These are phyloP conservation scores for Hymenoscyphus fraxineus DNA, from an alignment of 2,329 filamentous ascomycete genomes.

Conservation along the genomic window DNA sequence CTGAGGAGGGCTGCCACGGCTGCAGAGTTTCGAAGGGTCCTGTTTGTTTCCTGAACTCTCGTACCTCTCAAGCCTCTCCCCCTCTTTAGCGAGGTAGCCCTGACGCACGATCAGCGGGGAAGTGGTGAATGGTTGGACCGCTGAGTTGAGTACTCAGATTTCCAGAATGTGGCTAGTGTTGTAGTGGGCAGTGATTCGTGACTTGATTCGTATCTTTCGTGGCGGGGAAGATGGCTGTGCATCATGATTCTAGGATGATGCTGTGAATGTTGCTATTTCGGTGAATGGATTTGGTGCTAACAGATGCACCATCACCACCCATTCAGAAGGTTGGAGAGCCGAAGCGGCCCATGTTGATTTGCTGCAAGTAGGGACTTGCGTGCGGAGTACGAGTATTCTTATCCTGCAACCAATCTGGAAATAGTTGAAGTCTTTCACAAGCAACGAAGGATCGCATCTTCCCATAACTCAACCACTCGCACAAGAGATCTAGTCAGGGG, in stretches of 20 bases:
- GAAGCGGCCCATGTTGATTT: background rate
- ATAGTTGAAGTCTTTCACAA: background rate
- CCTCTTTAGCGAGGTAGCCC: background rate
- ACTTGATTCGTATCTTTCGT: slow-evolving; percentile 8
- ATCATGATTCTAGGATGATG: background rate
- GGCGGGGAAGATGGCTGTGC: slow-evolving; percentile 4
- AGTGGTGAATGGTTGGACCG: background rate
- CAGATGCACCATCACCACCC: background rate
- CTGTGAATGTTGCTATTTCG: background rate
- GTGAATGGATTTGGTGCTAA: no score
- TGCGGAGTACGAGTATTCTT: no score
- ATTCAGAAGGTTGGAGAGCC: background rate
- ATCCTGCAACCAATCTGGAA: background rate
- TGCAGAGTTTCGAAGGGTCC: background rate
- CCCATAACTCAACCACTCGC: no score
- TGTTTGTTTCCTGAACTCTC: background rate
- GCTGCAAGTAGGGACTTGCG: background rate
- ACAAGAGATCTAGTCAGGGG: background rate
- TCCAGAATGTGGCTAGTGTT: slow-evolving; percentile 4
- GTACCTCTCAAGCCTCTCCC: background rate
- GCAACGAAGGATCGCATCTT: background rate
- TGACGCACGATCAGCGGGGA: background rate
- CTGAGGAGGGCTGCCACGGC: background rate
- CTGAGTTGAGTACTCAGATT: background rate
- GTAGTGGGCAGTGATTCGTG: background rate